Base-by-base conservation (phyloP, 805 yeast genomes). In the Metschnikowia chrysomelidarum region DNA sequence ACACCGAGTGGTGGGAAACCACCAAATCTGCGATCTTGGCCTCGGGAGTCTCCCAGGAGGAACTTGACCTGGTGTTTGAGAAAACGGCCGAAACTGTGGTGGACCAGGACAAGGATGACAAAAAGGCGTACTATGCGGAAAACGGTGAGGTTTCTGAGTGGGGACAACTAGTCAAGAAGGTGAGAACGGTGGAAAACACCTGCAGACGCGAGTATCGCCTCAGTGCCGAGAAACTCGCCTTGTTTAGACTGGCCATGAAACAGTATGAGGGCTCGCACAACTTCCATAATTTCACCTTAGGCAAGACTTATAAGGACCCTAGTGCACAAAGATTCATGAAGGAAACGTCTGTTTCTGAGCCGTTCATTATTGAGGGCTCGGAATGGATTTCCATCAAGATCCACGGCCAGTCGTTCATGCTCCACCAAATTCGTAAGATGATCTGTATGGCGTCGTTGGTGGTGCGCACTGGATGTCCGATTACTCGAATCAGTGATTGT, bases 401-500 rank as follows among this genome's bases (percentile, higher is more conserved):
- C 47, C 98, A 93, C 59, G 98, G 98, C 6, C 98, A 93, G 64
- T 87, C 96, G 3, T 93, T 93, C 62, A 93, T 93, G 98, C 72
- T 93, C 45, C 98, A 91, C 64, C 98, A 91, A 71, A 93, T 93
- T 55, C 80, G 98, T 57, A 93, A 93, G 58, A 93, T 93, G 98
- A 87, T 93, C 41, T 91, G 96, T 15, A 82, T 91, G 94, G 95
- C 95, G 1, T 77, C 89, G 0, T 69, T 91, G 38, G 78, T 85
- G 12, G 80, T 91, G 15, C 75, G 98, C 54, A 80, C 93, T 13
- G 93, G 95, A 8, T 79, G 89, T 54, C 95, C 97, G 3, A 54
- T 76, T 20, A 73, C 74, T 17, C 77, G 95, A 50, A 85, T 93
- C 43, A 56, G 66, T 7, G 86, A 87, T 51, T 85, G 95, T 3